A percentile compares a stretch with the other conserved stretches of the same genome.
Evolutionary conservation across 2,329 filamentous ascomycete genomes (phyloP).

Genomic region (Didymella sp.): DNA sequence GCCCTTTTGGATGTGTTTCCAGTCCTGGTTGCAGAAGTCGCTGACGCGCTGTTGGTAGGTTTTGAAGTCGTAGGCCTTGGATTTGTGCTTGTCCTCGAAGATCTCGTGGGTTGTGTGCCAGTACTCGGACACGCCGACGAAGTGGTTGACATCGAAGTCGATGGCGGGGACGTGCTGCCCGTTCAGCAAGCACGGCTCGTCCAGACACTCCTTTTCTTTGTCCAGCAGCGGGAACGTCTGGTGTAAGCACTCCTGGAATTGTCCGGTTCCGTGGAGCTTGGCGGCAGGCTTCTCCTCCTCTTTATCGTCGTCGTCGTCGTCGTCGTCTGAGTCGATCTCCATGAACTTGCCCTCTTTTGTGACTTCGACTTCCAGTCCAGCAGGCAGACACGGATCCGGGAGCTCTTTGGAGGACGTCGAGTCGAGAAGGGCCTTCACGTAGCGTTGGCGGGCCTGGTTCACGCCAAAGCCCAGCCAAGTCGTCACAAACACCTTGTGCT

Average conservation of each 20-base stretch:
- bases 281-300: conserved; percentile 42
- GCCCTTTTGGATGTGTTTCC: conserved; percentile 75
- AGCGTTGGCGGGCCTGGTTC: conserved; percentile 86
- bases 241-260: conserved; percentile 83
- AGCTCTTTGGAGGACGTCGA: conserved; percentile 71
- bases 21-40: conserved; percentile 84
- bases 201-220: conserved; percentile 83
- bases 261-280: conserved; percentile 79
- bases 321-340: conserved; percentile 53
- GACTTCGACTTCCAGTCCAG: conserved; percentile 75
- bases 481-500: conserved; percentile 92
- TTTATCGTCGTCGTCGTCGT: conserved; percentile 43
- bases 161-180: conserved; percentile 93
- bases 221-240: conserved; percentile 85
- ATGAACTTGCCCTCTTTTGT: conserved; percentile 72
- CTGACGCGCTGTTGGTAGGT: conserved; percentile 87
- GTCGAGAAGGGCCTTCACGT: conserved; percentile 77
- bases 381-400: conserved; percentile 89
- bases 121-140: conserved; percentile 96
- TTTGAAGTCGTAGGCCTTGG: conserved; percentile 84
- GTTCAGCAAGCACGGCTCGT: conserved; percentile 86
- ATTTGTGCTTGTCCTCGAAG: conserved; percentile 77
- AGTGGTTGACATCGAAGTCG: conserved; percentile 97
- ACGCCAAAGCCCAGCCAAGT: conserved; percentile 99
- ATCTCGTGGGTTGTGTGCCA: conserved; percentile 98